Evolutionary conservation across 2,329 filamentous ascomycete species (phyloP), one percentile per base, ranked within the genome.

Genomic region (Colletotrichum salicis): DNA sequence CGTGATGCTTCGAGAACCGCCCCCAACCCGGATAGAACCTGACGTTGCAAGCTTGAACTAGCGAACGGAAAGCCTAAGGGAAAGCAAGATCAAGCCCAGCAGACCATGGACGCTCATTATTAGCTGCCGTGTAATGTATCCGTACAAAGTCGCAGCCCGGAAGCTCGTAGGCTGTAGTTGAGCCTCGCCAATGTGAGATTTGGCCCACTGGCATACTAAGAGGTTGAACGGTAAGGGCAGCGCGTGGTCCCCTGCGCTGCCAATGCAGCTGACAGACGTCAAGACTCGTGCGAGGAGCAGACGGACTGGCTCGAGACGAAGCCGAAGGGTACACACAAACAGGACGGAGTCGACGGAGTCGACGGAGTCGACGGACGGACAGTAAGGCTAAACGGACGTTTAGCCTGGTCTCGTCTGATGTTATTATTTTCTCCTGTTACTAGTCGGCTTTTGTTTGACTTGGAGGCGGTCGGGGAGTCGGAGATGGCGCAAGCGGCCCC

Each of bases 401-500:
- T 60, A 48, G 45, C 35, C 45, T 65, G 22, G 45, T 51, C 63
- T 57, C 68, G 37, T 68, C 59, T 64, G 33, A 52, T 58, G 27
- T 62, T 67, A 59, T 51, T 52, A 37, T 24, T 11, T 27, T 27
- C 24, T 37, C 31, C 29, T 33, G 52, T 6, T n/a, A n/a, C 41
- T n/a, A 48, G 41, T 45, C 52, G 41, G 55, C 29, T 60, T 60
- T 51, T 65, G 54, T 59, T 51, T 58, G 54, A 54, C 61, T 58
- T 69, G 41, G 45, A 41, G 54, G 65, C 33, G 52, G 68, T 58
- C 68, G 41, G 57, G 33, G 51, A 41, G 51, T 61, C 51, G 48
- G 57, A 62, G 67, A 61, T 55, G 64, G 52, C 41, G 57, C 64
- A 71, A 66, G 64, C 69, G 52, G 52, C 69, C 54, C 68, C 68